Evolutionary conservation across 164 flowering plant species (phyloP), one percentile per base, ranked within the genome.

Genomic region (Chloranthus sessilifolius): DNA sequence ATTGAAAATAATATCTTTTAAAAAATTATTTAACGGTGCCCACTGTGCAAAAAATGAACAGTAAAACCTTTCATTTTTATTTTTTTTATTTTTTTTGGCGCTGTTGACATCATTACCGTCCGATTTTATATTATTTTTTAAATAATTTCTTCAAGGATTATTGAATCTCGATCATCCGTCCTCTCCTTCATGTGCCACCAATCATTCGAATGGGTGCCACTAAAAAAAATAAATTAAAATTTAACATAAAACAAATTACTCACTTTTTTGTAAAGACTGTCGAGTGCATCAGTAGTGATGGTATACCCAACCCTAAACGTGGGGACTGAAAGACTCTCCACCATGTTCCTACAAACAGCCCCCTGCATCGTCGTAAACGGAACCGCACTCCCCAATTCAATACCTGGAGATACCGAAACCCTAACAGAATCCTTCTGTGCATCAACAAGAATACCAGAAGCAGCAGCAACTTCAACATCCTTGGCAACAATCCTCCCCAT

Each of bases 221-320:
- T n/a, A n/a, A n/a, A n/a, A n/a, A n/a, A n/a, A n/a, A n/a, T n/a
- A n/a, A n/a, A n/a, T n/a, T n/a, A n/a, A n/a, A n/a, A n/a, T n/a
- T n/a, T n/a, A n/a, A n/a, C n/a, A n/a, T n/a, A 12, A 24, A 10
- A 15, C 11, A 34, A 50, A 7, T 10, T 22, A 0, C 37, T 29
- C 62, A 92, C 99, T 91, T 84, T 89, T 58, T 86, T 89, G 74
- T 92, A 89, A n/a, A 92, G 64, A 39, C 77, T 80, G 67, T 88
- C 97, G 30, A 92, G 86, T 0, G 87, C 95, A 70, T 92, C 84
- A 0, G 97, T 82, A 6, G 79, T 75, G 53, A 92, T 78, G 0
- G 97, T 82, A 57, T 89, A 92, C 25, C 99, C 99, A 53, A 92
- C 97, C 55, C 99, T 80, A 57, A 86, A 92, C 0, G 97, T 82